Base-by-base conservation (phyloP, 139 green algal genomes). In the Limnomonas spitsbergensis region DNA sequence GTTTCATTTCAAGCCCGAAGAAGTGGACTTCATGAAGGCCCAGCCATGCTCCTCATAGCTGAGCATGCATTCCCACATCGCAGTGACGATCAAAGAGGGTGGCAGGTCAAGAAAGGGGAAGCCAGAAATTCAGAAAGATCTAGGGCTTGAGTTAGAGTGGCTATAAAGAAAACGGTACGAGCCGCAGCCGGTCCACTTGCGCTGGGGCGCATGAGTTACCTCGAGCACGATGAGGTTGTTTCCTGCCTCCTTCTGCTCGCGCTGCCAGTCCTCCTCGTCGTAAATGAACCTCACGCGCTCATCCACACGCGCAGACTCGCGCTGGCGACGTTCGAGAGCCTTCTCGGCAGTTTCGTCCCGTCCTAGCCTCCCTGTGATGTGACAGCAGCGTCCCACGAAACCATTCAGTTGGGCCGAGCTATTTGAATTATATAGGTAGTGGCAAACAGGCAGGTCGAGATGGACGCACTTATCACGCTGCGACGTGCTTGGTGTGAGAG, bases 191-290 rank as follows among this genome's bases (percentile, higher is more conserved):
- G n/a, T n/a, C n/a, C n/a, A n/a, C n/a, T 54, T 69, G 56, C 56
- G 14, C 7, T 9, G 20, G 4, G 20, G 34, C n/a, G 14, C 6
- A 24, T 0, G 4, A 36, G 70, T 32, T 14, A 93, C 80, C 67
- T 95, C 91, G 27, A 96, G 67, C 52, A 95, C 90, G 34, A 96
- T 82, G n/a, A 95, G 83, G 31, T 86, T 82, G 38, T 89, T 67
- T 24, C 82, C 87, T 32, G 91, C 89, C 77, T 82, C 38, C 1
- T 42, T 35, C 37, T 91, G 31, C 32, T 86, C 40, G 1, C 36
- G 14, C 6, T 86, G 26, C 29, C 85, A 90, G 9, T 94, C 88
- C 2, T 56, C 26, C 6, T 74, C n/a, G 56, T 79, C 84, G 14
- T 53, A 78, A 26, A 95, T 81, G 66, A 82, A 40, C 0, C 42